Conservation (phyloP, 75 land plant genomes). For the Ceratopteris richardii region DNA sequence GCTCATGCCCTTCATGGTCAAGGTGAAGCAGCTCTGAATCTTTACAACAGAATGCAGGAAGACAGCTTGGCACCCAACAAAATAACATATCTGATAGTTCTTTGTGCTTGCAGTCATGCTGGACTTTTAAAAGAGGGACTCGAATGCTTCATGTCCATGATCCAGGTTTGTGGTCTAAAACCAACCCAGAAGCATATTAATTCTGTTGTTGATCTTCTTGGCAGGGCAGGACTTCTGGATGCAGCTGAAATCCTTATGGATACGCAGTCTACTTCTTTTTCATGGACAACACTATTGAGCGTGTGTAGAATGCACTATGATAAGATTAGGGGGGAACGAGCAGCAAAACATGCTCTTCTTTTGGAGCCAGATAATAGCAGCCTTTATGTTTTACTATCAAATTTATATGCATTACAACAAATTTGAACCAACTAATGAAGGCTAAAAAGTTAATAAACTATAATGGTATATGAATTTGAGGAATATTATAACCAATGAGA, state of each 20-base stretch:
- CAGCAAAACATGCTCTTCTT: conserved; percentile 18
- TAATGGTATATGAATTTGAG: too few species aligned
- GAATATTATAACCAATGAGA: too few species aligned
- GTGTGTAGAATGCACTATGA: conserved; percentile 40
- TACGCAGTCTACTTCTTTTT: conserved; percentile 12
- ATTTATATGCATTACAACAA: conserved; percentile 1
- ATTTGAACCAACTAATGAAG: too few species aligned
- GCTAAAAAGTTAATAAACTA: too few species aligned
- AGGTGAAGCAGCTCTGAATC: neutral
- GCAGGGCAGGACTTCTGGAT: conserved; percentile 6
- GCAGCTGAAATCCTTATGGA: conserved; percentile 12
- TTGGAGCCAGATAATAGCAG: conserved; percentile 28
- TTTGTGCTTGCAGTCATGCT: conserved; percentile 1
- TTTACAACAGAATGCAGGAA: neutral
- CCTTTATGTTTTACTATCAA: conserved; percentile 32
- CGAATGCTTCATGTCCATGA: neutral
- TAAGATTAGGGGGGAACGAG: conserved; percentile 24
- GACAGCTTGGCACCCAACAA: neutral
- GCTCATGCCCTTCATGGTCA: neutral
- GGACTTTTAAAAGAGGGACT: neutral
- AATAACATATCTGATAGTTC: neutral
- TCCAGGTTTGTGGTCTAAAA: neutral
- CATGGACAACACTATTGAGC: conserved; percentile 32
- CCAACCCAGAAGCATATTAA: conserved; percentile 10
- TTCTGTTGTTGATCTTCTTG: conserved; percentile 16